Evolutionary conservation across 345 rosid genomes (phyloP).

Genomic region (Eucalyptus caleyi): DNA sequence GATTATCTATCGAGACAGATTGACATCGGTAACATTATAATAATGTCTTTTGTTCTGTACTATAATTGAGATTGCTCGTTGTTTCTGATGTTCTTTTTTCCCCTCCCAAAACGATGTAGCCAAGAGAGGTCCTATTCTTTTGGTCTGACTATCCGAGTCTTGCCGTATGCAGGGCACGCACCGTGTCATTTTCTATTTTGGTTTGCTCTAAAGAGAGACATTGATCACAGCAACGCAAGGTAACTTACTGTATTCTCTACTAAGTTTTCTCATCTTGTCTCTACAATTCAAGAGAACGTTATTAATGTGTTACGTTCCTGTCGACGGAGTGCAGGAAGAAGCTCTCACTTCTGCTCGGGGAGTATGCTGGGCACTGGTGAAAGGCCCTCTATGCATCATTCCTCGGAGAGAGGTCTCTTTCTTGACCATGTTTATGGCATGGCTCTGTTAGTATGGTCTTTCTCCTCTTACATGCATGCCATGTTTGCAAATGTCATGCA

Average conservation of each 20-base stretch:
- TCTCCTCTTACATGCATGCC: constrained; percentile 4
- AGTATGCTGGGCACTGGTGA: constrained; percentile 15
- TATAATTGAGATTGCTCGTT: neutral
- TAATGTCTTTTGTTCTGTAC: neutral
- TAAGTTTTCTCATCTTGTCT: neutral
- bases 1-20: neutral
- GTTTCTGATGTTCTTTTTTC: neutral
- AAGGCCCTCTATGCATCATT: constrained; percentile 25
- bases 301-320: neutral
- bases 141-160: neutral
- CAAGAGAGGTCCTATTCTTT: neutral
- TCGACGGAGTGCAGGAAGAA: no score
- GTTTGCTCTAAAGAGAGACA: neutral
- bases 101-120: neutral
- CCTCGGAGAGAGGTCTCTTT: constrained; percentile 19
- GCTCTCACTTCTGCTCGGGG: neutral
- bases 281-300: neutral
- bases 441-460: constrained; percentile 12
- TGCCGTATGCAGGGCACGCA: neutral
- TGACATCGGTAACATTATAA: neutral
- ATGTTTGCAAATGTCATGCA: neutral
- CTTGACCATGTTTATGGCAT: constrained; percentile 12
- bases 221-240: neutral
- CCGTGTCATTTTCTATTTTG: no score
- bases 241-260: neutral